Base-by-base conservation (phyloP, 495 filamentous ascomycete species). In the Friedmanniomyces simplex region DNA sequence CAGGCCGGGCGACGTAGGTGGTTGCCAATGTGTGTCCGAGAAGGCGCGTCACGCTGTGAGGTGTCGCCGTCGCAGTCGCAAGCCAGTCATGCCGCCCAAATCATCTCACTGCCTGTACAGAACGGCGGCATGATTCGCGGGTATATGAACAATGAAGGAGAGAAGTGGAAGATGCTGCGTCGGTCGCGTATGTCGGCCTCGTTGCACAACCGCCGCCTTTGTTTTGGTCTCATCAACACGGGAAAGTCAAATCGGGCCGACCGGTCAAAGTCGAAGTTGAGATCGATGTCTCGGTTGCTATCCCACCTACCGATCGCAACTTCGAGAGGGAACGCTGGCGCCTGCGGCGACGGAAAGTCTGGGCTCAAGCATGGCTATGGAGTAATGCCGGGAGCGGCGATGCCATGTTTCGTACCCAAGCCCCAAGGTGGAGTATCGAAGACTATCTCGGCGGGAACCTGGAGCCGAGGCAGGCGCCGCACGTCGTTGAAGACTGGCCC, bases 311-410 rank as follows among this genome's bases (percentile, higher is more conserved):
- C 2, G 26, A 46, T 1, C 45, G 37, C 21, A 18, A 41, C 10
- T 25, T 20, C 25, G 52, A 26, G 4, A 16, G 2, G 7, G 48
- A 48, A 21, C 45, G 24, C 25, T 62, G 59, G 59, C 16, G 25
- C 8, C 41, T 62, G 41, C 4, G 52, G 48, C 54, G 59, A 21
- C 50, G 48, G 32, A 53, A 18, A 20, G 25, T 62, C 49, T 49
- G 26, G 49, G 54, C 48, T 8, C 59, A 62, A 43, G 54, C 36
- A 2, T 62, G 55, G 54, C 22, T 62, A 1, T 62, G 59, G 59
- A 14, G 54, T 20, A 54, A 58, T 34, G 55, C 47, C 11, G 42
- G 49, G n/a, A 54, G n/a, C 41, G 36, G 18, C 7, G 59, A 58
- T 14, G 49, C 24, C 10, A 2, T 39, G 18, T 21, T 42, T 22